A percentile compares a stretch with the other conserved stretches of the same genome.
These are phyloP conservation scores for Podaxis sp. DNA, from an alignment of 768 basidiomycete genomes.

Conservation along the genomic window DNA sequence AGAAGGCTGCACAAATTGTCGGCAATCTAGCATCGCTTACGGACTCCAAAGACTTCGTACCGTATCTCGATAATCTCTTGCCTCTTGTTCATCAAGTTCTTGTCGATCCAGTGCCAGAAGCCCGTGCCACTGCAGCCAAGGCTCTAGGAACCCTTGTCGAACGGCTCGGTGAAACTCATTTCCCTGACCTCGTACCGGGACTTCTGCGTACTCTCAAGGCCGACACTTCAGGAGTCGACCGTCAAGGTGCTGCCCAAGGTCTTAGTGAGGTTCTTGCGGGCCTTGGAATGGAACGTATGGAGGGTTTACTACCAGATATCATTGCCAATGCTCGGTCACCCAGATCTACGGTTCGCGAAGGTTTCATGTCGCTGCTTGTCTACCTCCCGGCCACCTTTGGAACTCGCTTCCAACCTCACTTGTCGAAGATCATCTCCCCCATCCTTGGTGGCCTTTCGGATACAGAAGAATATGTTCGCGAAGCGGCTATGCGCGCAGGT, in stretches of 20 bases:
- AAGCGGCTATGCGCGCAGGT: slow-evolving; percentile 98
- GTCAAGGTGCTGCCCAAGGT: slow-evolving; percentile 97
- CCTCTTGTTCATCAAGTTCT: slow-evolving; percentile 91
- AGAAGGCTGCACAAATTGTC: slow-evolving; percentile 93
- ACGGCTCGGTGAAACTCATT: slow-evolving; percentile 88
- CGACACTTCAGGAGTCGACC: slow-evolving; percentile 91
- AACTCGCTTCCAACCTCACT: slow-evolving; percentile 91
- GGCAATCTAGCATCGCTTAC: slow-evolving; percentile 94
- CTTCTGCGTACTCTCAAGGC: slow-evolving; percentile 85
- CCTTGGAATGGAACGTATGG: slow-evolving; percentile 95
- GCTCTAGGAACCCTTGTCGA: slow-evolving; percentile 96
- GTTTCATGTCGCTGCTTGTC: slow-evolving; percentile 96
- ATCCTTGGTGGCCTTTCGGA: slow-evolving; percentile 91
- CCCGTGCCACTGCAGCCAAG: slow-evolving; percentile 95
- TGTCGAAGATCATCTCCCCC: slow-evolving; percentile 90
- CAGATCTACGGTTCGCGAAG: slow-evolving; percentile 88
- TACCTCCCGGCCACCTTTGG: slow-evolving; percentile 96
- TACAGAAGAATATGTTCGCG: slow-evolving; percentile 90
- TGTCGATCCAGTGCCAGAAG: slow-evolving; percentile 96
- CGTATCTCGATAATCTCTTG: slow-evolving; percentile 84
- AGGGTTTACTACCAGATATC: slow-evolving; percentile 91
- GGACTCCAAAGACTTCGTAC: slow-evolving; percentile 89
- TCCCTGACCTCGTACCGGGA: slow-evolving; percentile 93
- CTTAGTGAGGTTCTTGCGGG: slow-evolving; percentile 93
- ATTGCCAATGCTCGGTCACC: slow-evolving; percentile 88